Base-by-base conservation (phyloP, 768 basidiomycete genomes). In the Pisolithus albus region DNA sequence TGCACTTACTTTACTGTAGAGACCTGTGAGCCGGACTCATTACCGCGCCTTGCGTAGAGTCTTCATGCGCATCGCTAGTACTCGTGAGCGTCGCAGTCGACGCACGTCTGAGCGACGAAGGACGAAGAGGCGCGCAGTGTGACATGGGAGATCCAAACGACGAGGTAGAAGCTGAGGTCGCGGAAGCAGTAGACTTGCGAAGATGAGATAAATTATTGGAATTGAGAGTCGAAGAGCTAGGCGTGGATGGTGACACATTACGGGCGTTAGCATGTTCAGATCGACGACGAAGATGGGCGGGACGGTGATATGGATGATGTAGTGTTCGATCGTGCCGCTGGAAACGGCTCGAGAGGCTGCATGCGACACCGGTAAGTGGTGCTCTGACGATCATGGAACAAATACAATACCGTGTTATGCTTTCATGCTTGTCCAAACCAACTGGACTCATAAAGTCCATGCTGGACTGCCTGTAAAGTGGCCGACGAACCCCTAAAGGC, bases 361-460 rank as follows among this genome's bases (percentile, higher is more conserved):
- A 61, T 58, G 59, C 56, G 11, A 49, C 45, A 24, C 13, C 18
- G 7, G 4, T 36, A 18, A 47, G 28, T 18, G 21, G 13, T 13
- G 18, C 4, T 16, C n/a, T 18, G 4, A 47, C 21, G 6, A 34
- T 47, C 18, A 54, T 18, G 15, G 24, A 34, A 51, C 43, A 54
- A 47, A 36, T n/a, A 74, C 80, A 49, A 28, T 67, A 89, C 88
- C 80, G 77, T 51, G 76, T 73, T 61, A 88, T 81, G 48, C 72
- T 72, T 47, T 81, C 75, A 50, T 74, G 79, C 46, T 50, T 55
- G 45, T 69, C 62, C 38, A 70, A 72, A 47, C 75, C 74, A 28
- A 75, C 66, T 10, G 65, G 66, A 53, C 77, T 79, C 68, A 92
- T 80, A 57, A 89, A 90, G 62, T 92, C 89, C 89, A 91, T 91